Evolutionary conservation across 2,329 filamentous ascomycete genomes (phyloP).

Genomic region (Karstenula rhodostoma): DNA sequence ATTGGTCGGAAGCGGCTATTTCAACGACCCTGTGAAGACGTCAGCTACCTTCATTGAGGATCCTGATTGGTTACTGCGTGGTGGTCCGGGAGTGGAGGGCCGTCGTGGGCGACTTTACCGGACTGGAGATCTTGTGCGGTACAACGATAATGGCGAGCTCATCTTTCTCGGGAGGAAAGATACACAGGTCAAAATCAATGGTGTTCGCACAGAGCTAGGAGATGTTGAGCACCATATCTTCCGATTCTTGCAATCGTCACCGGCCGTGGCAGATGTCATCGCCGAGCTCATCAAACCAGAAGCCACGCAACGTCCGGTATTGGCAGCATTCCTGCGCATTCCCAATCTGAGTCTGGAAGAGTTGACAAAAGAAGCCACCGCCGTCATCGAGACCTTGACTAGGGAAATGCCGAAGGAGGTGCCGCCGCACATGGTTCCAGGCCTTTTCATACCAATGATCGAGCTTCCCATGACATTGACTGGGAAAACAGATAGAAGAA

Average conservation of each 20-base stretch:
- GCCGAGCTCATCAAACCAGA: neutral
- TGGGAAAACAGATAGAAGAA: conserved; percentile 29
- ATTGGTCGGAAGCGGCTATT: conserved; percentile 42
- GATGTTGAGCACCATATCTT: conserved; percentile 27
- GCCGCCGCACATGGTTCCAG: conserved; percentile 34
- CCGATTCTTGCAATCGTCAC: neutral
- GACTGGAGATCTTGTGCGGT: conserved; percentile 31
- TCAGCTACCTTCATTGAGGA: neutral
- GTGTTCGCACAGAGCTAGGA: conserved; percentile 29
- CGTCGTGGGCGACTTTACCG: conserved; percentile 25
- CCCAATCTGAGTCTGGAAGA: no score
- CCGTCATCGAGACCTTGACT: no score
- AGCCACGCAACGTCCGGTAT: no score
- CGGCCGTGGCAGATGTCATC: neutral
- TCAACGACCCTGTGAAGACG: conserved; percentile 26
- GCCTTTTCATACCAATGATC: conserved; percentile 24
- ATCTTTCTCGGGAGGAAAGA: conserved; percentile 29
- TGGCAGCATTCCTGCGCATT: no score
- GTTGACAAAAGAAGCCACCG: no score
- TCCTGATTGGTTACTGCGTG: neutral
- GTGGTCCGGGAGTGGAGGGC: neutral
- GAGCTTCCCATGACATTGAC: conserved; percentile 28
- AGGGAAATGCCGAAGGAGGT: conserved; percentile 7
- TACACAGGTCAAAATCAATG: conserved; percentile 31
- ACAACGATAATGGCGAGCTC: conserved; percentile 25